Evolutionary conservation across 176 grass and related monocot species (phyloP).

Genomic region (Poa annua): DNA sequence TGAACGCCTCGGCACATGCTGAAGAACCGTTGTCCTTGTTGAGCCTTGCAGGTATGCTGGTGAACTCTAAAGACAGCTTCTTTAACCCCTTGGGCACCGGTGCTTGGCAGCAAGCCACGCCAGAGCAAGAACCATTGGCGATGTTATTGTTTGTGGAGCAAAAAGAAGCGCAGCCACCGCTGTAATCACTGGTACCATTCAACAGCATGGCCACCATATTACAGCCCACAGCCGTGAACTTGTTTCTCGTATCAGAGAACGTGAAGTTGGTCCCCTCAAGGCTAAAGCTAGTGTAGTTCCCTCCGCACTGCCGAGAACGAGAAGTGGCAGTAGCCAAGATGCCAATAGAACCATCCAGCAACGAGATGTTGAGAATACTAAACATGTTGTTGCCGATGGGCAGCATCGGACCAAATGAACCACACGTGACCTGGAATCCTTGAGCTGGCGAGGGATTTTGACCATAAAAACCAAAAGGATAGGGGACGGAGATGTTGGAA

Average conservation of each 20-base stretch:
- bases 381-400: neutral
- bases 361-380: conserved; percentile 3
- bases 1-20: conserved; percentile 46
- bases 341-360: neutral
- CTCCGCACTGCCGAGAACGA: neutral
- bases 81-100: conserved; percentile 37
- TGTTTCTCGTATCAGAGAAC: conserved; percentile 18
- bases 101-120: conserved; percentile 30
- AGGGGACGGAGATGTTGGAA: neutral
- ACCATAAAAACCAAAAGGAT: neutral
- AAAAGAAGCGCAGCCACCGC: conserved; percentile 22
- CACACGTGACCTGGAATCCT: neutral
- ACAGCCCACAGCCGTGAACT: conserved; percentile 2
- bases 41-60: conserved; percentile 33
- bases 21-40: neutral
- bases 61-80: conserved; percentile 34
- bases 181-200: neutral
- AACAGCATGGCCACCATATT: conserved; percentile 14
- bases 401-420: neutral
- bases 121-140: neutral
- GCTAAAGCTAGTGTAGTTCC: neutral
- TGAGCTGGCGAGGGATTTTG: neutral
- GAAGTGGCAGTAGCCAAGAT: conserved; percentile 1
- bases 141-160: conserved; percentile 9
- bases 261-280: conserved; percentile 25